Base-by-base conservation (phyloP, 441 rosid genomes). In the Arabidopsis lyrata region DNA sequence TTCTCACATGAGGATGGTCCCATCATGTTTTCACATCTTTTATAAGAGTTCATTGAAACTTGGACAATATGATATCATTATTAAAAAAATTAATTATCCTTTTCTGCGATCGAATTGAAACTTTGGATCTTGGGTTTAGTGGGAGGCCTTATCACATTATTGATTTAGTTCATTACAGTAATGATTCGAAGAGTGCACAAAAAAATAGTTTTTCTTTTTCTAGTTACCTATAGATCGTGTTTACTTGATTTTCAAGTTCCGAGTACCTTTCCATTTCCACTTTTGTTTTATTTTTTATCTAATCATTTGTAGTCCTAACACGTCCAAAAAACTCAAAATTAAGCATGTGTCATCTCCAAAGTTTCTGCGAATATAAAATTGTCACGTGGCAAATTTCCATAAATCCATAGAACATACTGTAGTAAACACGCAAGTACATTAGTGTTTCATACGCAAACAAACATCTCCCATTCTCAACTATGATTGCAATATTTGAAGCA, bases 1-100 rank as follows among this genome's bases (percentile, higher is more conserved):
- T 76, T 70, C 38, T 76, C 80, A 76, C 80, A 70, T 76, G 80
- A 76, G 62, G 8, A 63, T 76, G 80, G 80, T 70, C 80, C 79
- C 76, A 70, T 76, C 76, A 64, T 76, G 80, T 70, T 76, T 76
- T 39, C 61, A 63, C 63, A 61, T 59, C 41, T 67, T 53, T 22
- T 34, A 13, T 3, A 58, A 75, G 16, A 45, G 20, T 14, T 52
- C 55, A 57, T 38, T 41, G 72, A 56, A 70, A 48, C 66, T 70
- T 70, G 75, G 71, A 56, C 76, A 56, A 56, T 56, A 69, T 76
- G 52, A 63, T 69, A 36, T 61, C 41, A 60, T 29, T 62, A 27
- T 42, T 24, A 8, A 14, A 14, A 14, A 2, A 0, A 34, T 56
- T 55, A 20, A 47, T 18, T 48, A 13, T 64, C 10, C 9, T 48